These are phyloP conservation scores for Plasmodium inui DNA, from an alignment of 169 alveolate genomes.

Conservation along the genomic window DNA sequence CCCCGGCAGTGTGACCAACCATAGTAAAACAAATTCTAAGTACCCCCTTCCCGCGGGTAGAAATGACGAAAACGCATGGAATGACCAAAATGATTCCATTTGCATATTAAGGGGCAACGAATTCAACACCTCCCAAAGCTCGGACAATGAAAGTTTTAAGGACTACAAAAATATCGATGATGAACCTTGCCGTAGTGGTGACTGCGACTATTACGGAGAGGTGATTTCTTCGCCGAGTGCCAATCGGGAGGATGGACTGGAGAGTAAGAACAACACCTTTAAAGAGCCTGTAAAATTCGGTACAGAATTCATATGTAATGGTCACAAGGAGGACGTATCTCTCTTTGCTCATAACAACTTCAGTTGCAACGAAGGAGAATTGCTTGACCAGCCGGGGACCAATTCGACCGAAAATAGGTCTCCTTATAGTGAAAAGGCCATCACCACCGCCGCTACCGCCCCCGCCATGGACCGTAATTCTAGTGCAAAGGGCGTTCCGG, in stretches of 20 bases:
- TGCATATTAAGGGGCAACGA: not conserved
- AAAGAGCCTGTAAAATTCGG: not conserved
- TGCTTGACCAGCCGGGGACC: not conserved
- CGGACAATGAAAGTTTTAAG: not conserved
- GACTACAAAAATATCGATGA: not conserved
- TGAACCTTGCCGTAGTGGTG: not conserved
- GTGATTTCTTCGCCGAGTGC: not conserved
- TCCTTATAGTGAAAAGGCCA: not conserved
- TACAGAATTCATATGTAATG: not conserved
- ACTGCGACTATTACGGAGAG: not conserved
- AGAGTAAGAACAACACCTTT: not conserved
- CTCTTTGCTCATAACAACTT: not conserved
- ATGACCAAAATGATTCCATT: not conserved
- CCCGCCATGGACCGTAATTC: not conserved
- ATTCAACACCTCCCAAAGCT: not conserved
- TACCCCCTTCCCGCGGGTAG: constrained; percentile 30
- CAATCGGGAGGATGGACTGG: not conserved
- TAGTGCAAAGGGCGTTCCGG: not conserved
- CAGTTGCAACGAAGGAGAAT: not conserved
- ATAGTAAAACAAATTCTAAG: constrained; percentile 33
- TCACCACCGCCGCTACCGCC: not conserved
- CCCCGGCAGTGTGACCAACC: constrained; percentile 15
- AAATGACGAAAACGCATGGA: constrained; percentile 7
- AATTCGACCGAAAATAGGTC: not conserved
- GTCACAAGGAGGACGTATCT: not conserved